These are phyloP conservation scores for Beta corolliflora DNA, from an alignment of 179 eudicot genomes.

Conservation along the genomic window DNA sequence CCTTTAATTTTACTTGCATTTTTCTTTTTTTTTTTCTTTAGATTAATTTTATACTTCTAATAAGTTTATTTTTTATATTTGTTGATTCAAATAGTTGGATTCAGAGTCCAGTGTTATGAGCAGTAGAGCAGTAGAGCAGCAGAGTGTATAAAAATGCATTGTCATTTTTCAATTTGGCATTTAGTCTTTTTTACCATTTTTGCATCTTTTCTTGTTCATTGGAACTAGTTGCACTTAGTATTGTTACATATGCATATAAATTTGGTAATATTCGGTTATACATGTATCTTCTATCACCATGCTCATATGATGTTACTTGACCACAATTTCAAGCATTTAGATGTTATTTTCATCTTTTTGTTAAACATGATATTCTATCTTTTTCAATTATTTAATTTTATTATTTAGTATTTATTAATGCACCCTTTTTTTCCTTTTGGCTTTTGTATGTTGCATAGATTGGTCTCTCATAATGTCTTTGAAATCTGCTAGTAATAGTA, in stretches of 20 bases:
- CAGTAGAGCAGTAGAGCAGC: constrained; percentile 15
- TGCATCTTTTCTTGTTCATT: constrained; percentile 30
- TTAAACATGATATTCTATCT: neutral
- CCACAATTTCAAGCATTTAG: constrained; percentile 1
- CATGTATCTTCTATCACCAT: constrained; percentile 15
- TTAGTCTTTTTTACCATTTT: constrained; percentile 29
- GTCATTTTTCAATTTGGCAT: constrained; percentile 34
- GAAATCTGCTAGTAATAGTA: constrained; percentile 19
- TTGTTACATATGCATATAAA: constrained; percentile 19
- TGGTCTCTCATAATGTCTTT: constrained; percentile 19
- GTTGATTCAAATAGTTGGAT: constrained; percentile 5
- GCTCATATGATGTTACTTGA: constrained; percentile 33
- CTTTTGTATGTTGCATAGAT: constrained; percentile 15
- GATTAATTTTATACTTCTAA: too few relatives aligned
- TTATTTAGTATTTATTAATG: too few relatives aligned
- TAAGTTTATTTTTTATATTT: neutral
- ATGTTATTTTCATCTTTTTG: constrained; percentile 7
- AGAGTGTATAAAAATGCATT: neutral
- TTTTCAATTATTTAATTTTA: too few relatives aligned
- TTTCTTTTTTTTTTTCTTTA: too few relatives aligned
- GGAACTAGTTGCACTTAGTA: constrained; percentile 29
- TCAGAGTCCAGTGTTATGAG: constrained; percentile 16
- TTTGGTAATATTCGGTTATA: constrained; percentile 14
- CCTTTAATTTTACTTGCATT: neutral
- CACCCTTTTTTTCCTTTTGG: neutral